Evolutionary conservation across 495 filamentous ascomycete genomes (phyloP).

Genomic region (Talaromyces liani): DNA sequence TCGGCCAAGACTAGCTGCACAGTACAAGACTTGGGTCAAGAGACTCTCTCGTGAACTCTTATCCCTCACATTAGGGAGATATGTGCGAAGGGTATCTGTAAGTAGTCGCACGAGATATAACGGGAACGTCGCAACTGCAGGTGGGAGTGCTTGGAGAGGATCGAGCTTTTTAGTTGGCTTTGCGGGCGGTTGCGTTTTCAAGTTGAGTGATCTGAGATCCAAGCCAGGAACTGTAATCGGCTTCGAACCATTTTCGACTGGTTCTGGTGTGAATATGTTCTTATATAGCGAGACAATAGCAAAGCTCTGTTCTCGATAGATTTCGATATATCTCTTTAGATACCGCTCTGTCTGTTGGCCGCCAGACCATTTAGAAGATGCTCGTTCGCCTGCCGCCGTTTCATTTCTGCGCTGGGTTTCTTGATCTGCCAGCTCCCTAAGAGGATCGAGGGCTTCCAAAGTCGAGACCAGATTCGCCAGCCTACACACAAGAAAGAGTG

Average conservation of each 20-base stretch:
- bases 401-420: conserved; percentile 49
- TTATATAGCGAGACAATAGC: conserved; percentile 88
- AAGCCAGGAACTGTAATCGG: conserved; percentile 24
- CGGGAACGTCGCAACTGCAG: conserved; percentile 76
- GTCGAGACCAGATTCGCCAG: conserved; percentile 71
- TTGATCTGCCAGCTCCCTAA: conserved; percentile 84
- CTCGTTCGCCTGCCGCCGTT: conserved; percentile 18
- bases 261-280: conserved; percentile 67
- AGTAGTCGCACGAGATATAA: conserved; percentile 78
- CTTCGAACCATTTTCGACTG: conserved; percentile 28
- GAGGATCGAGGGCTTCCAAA: conserved; percentile 76
- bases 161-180: conserved; percentile 32
- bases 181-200: conserved; percentile 17
- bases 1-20: conserved; percentile 84
- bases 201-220: conserved; percentile 19
- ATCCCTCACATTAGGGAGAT: conserved; percentile 80
- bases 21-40: conserved; percentile 91
- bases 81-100: conserved; percentile 65
- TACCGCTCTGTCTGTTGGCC: conserved; percentile 93
- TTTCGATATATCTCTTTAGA: conserved; percentile 92
- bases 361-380: conserved; percentile 45
- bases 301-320: conserved; percentile 97
- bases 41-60: conserved; percentile 73
- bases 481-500: conserved; percentile 81
- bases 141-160: conserved; percentile 61